These are phyloP conservation scores for Neobulgaria alba DNA, from an alignment of 2,329 filamentous ascomycete genomes.

Conservation along the genomic window DNA sequence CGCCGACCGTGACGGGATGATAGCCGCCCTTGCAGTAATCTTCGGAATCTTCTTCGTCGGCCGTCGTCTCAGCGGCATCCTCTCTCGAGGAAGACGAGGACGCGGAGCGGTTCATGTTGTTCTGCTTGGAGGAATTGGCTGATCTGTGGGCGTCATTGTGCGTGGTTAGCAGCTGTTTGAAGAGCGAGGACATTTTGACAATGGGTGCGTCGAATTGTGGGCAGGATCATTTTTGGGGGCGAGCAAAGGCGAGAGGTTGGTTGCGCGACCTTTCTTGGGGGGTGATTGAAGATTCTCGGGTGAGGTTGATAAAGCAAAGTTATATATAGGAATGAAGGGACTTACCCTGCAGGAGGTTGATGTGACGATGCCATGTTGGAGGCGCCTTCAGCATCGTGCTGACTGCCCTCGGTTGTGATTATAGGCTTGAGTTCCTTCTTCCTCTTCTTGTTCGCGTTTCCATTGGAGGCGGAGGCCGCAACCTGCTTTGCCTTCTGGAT, in stretches of 20 bases:
- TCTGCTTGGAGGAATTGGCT: constrained; percentile 20
- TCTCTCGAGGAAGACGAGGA: constrained; percentile 73
- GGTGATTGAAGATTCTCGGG: no score
- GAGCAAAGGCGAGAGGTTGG: neutral
- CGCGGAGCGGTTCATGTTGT: constrained; percentile 33
- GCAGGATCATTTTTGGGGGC: neutral
- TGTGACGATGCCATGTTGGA: constrained; percentile 24
- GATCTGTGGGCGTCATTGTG: constrained; percentile 24
- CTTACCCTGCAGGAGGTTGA: constrained; percentile 30
- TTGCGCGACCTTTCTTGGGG: neutral
- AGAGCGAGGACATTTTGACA: constrained; percentile 24
- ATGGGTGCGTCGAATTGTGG: neutral
- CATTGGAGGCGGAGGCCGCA: constrained; percentile 35
- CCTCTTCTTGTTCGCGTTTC: constrained; percentile 47
- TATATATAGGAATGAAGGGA: constrained; percentile 7
- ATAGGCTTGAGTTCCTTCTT: constrained; percentile 53
- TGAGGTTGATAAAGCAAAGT: neutral
- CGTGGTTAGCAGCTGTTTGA: constrained; percentile 24
- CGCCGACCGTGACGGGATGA: constrained; percentile 87
- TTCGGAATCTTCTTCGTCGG: constrained; percentile 96
- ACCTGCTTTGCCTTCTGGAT: constrained; percentile 53
- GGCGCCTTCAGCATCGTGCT: constrained; percentile 29
- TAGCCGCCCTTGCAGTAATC: constrained; percentile 99
- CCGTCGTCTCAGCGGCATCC: constrained; percentile 82
- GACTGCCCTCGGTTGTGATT: constrained; percentile 45